Evolutionary conservation across 345 rosid genomes (phyloP), one percentile per base, ranked within the genome.

Genomic region (Euphorbia lathyris): DNA sequence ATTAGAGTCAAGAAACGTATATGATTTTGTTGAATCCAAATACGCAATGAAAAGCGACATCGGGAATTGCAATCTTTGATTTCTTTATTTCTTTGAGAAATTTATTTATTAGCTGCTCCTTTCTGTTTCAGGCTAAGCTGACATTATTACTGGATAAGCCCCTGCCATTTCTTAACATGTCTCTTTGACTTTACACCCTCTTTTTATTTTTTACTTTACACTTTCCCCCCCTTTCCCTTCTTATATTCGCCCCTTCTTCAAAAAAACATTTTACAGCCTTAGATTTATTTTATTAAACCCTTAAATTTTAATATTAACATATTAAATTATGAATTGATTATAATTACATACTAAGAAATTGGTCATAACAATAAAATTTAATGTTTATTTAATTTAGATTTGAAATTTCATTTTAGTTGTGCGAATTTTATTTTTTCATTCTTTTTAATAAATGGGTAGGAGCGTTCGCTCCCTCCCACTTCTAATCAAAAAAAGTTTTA

Each of bases 101-200:
- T 25, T 43, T 5, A 57, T 42, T 27, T 5, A 57, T 42, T 27
- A 10, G 36, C 42, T 47, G 40, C 57, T 17, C 22, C 58, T 55
- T 0, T 17, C 63, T 12, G 68, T 58, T 63, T 59, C 74, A 9
- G 67, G 32, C 64, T 50, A 19, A 63, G 69, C 57, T 77, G 76
- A 80, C 78, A 68, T 53, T 65, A 60, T 61, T 20, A 63, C 61
- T 32, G 74, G 79, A 77, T 74, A 71, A 77, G 68, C 64, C 65
- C 40, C 55, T 27, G 65, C 57, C 22, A 61, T 10, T n/a, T 23
- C 26, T 62, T 66, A 47, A 58, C 23, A 14, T 77, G 66, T 58
- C 51, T 68, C 65, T 67, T 68, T 77, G 73, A 73, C 81, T 74
- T 64, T 68, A 3, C 7, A 52, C 29, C 43, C 20, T 34, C 48